Evolutionary conservation across 192 early-diverging fungal species (phyloP).

Genomic region (Chytriomyces sp.): DNA sequence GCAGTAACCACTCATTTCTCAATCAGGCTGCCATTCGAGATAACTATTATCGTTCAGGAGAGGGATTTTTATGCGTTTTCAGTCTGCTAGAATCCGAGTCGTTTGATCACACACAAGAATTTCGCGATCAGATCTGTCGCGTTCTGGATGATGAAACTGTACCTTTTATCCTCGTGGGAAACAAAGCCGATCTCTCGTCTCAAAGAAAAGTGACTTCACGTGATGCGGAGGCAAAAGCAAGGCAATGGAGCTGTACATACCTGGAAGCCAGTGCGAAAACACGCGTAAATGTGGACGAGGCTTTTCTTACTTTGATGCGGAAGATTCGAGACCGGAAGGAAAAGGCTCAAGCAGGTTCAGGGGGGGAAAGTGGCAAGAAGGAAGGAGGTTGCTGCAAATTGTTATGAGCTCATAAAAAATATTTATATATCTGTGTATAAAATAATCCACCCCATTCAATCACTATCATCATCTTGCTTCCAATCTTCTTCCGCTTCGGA

Average conservation of each 20-base stretch:
- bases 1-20: not conserved
- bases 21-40: slow-evolving; percentile 77
- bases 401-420: not conserved
- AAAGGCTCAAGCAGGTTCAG: slow-evolving; percentile 32
- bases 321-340: slow-evolving; percentile 70
- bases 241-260: slow-evolving; percentile 80
- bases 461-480: not conserved
- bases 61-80: slow-evolving; percentile 86
- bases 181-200: slow-evolving; percentile 83
- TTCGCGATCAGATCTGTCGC: slow-evolving; percentile 82
- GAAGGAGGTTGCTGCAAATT: slow-evolving; percentile 8
- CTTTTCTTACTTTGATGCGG: slow-evolving; percentile 74
- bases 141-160: slow-evolving; percentile 83
- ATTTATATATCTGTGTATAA: not conserved
- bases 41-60: slow-evolving; percentile 83
- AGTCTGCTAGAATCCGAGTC: slow-evolving; percentile 78
- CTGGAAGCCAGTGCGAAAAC: slow-evolving; percentile 93
- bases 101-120: slow-evolving; percentile 79
- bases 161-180: slow-evolving; percentile 82
- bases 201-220: slow-evolving; percentile 76
- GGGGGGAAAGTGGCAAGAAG: slow-evolving; percentile 9
- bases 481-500: not conserved
- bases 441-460: not conserved
- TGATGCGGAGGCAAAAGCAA: slow-evolving; percentile 79
- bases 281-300: slow-evolving; percentile 77